Evolutionary conservation across 2,329 filamentous ascomycete species (phyloP).

Genomic region (Thermothelomyces thermophilus): DNA sequence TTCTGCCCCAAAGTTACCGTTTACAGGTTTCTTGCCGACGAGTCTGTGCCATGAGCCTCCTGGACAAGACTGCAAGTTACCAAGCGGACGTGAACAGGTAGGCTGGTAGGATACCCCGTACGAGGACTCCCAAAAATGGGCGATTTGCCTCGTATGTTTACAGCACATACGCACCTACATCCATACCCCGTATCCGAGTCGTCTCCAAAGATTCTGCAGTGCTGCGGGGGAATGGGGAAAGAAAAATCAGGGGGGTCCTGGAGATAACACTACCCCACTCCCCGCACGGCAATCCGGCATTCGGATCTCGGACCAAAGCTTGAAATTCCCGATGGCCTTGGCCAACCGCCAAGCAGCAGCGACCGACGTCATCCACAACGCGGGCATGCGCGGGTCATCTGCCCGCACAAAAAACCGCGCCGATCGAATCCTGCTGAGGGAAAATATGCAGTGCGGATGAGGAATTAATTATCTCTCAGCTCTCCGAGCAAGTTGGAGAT

Average conservation of each 20-base stretch:
- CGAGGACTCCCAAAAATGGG: no score
- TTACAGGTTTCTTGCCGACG: no score
- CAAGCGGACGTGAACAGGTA: no score
- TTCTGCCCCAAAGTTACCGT: no score
- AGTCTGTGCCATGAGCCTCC: no score
- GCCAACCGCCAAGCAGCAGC: neutral
- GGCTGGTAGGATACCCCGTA: no score
- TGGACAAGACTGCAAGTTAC: no score
- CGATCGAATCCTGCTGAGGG: slow-evolving; percentile 1
- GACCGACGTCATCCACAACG: slow-evolving; percentile 1
- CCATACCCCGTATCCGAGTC: no score
- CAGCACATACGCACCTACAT: no score
- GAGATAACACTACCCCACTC: no score
- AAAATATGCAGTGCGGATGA: neutral
- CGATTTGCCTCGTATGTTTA: no score
- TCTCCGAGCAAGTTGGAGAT: neutral
- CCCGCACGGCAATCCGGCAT: neutral
- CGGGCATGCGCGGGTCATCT: neutral
- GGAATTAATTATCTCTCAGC: neutral
- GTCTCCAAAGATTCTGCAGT: neutral
- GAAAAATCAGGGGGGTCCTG: neutral
- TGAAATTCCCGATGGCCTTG: neutral
- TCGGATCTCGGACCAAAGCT: neutral
- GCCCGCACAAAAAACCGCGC: neutral
- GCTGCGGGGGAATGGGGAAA: neutral